Conservation (phyloP, 768 basidiomycete genomes). For the Astraeus odoratus region DNA sequence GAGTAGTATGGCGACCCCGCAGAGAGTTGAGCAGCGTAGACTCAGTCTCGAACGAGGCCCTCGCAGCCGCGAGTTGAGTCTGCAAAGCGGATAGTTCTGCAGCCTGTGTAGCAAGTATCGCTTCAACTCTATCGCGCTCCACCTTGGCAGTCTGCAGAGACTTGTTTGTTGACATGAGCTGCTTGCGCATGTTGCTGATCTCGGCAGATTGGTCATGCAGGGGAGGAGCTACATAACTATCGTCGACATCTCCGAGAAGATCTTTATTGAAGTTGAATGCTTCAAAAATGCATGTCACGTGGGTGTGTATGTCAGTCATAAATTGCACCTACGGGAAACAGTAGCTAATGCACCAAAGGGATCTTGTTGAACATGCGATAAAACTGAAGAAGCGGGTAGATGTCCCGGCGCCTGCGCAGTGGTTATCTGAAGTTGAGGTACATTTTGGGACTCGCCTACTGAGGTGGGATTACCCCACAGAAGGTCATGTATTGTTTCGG, state of each 20-base stretch:
- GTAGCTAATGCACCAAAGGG: slow-evolving; percentile 41
- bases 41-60: slow-evolving; percentile 83
- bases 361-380: no score
- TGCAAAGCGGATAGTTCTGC: slow-evolving; percentile 75
- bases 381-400: slow-evolving; percentile 25
- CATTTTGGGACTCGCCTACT: slow-evolving; percentile 27
- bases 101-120: slow-evolving; percentile 57
- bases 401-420: slow-evolving; percentile 23
- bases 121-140: slow-evolving; percentile 63
- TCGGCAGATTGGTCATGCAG: slow-evolving; percentile 74
- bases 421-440: slow-evolving; percentile 32
- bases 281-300: slow-evolving; percentile 6
- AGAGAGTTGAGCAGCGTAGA: slow-evolving; percentile 58
- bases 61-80: slow-evolving; percentile 75
- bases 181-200: slow-evolving; percentile 83
- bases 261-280: slow-evolving; percentile 38
- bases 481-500: slow-evolving; percentile 38
- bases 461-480: slow-evolving; percentile 51
- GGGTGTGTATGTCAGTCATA: background rate
- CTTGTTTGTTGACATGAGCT: slow-evolving; percentile 71
- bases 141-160: slow-evolving; percentile 59
- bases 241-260: slow-evolving; percentile 68
- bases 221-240: slow-evolving; percentile 38
- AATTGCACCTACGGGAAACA: slow-evolving; percentile 16
- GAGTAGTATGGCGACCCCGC: slow-evolving; percentile 59